Conservation (phyloP, 805 yeast species). For the Sporopachydermia quercuum region DNA sequence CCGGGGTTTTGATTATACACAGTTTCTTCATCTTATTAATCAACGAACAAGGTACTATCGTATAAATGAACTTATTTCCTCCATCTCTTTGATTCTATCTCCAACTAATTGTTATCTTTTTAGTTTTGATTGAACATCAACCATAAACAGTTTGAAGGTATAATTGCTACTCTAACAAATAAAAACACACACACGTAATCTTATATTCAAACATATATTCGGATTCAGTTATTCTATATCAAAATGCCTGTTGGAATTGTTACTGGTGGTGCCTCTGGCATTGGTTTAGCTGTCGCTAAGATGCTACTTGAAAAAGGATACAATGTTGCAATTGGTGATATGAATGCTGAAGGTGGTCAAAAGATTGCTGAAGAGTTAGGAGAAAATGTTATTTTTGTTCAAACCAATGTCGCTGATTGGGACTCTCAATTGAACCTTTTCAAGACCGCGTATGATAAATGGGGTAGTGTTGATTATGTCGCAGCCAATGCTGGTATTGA, state of each 20-base stretch:
- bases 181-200: too few species aligned
- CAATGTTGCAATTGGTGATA: slow-evolving; percentile 12
- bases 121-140: too few species aligned
- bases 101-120: too few species aligned
- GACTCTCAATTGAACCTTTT: not conserved
- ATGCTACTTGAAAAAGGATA: slow-evolving; percentile 11
- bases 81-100: too few species aligned
- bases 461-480: slow-evolving; percentile 1
- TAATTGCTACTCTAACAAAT: too few species aligned
- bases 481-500: slow-evolving; percentile 1
- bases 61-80: too few species aligned
- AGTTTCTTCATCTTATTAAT: too few species aligned
- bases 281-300: slow-evolving; percentile 11
- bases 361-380: not conserved
- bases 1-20: too few species aligned
- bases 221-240: too few species aligned
- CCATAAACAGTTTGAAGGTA: too few species aligned
- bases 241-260: slow-evolving; percentile 6
- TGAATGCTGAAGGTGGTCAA: slow-evolving; percentile 1
- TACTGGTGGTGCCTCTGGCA: slow-evolving; percentile 13
- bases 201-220: too few species aligned
- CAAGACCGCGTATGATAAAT: not conserved
- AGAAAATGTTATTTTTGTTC: not conserved
- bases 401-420: not conserved
- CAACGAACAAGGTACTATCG: too few species aligned